A percentile compares a stretch with the other conserved stretches of the same genome.
Evolutionary conservation across 768 basidiomycete species (phyloP).

Genomic region (Tulasnella sp.): DNA sequence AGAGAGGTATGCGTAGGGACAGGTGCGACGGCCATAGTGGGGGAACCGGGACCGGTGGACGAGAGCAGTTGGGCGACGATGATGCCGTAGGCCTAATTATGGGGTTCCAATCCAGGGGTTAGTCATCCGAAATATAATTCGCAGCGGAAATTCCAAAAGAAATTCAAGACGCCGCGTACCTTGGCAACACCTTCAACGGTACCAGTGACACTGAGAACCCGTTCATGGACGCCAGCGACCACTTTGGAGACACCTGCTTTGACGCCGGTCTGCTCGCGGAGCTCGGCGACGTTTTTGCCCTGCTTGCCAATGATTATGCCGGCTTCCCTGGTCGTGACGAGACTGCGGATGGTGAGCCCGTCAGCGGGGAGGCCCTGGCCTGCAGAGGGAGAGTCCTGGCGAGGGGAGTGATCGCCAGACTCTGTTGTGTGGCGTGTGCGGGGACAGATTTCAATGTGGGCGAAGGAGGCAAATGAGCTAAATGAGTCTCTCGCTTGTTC

Average conservation of each 20-base stretch:
- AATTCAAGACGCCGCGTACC: slow-evolving; percentile 43
- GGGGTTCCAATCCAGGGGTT: slow-evolving; percentile 19
- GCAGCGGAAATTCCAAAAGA: slow-evolving; percentile 28
- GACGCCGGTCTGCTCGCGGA: slow-evolving; percentile 92
- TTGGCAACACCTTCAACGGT: slow-evolving; percentile 89
- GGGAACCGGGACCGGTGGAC: slow-evolving; percentile 59
- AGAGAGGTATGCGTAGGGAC: slow-evolving; percentile 70
- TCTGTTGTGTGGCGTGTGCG: neutral
- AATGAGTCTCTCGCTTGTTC: neutral
- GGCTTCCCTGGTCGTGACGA: slow-evolving; percentile 95
- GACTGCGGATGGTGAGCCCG: slow-evolving; percentile 82
- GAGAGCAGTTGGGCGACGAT: slow-evolving; percentile 88
- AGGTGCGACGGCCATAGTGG: slow-evolving; percentile 47
- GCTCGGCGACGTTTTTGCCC: slow-evolving; percentile 95
- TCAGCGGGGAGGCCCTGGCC: slow-evolving; percentile 44
- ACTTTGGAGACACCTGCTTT: slow-evolving; percentile 99
- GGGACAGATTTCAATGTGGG: slow-evolving; percentile 4
- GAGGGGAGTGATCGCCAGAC: slow-evolving; percentile 44
- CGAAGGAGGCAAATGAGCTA: slow-evolving; percentile 14
- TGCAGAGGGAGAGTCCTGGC: slow-evolving; percentile 66
- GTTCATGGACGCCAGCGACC: slow-evolving; percentile 94
- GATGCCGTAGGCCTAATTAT: slow-evolving; percentile 80
- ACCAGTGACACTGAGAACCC: slow-evolving; percentile 91
- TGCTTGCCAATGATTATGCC: slow-evolving; percentile 96
- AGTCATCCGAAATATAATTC: slow-evolving; percentile 13